Evolutionary conservation across 805 yeast species (phyloP), one percentile per base, ranked within the genome.

Genomic region (Torulaspora maleeae): DNA sequence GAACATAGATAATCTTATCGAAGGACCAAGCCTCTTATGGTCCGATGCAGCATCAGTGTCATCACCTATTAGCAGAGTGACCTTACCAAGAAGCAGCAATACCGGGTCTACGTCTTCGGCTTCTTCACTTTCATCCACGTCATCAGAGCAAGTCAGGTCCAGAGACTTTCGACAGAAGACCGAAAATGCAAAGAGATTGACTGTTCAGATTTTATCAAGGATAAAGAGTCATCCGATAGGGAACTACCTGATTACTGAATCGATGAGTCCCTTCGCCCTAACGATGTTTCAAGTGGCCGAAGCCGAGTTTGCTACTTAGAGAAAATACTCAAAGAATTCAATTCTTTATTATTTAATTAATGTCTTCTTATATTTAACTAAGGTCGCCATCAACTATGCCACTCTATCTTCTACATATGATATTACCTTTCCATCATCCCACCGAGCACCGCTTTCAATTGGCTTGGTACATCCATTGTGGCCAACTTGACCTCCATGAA

Each of bases 381-480:
- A 22, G 5, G 25, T 8, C 10, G 10, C 25, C 5, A 7, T 22
- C 25, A 22, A 22, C 10, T 8, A 22, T 22, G 25, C 25, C 25
- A 22, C 25, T 22, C 10, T 22, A 22, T 22, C 7, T 2, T 16
- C 9, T 25, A 16, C 10, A 30, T 33, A 16, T 9, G 9, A 22
- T 13, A 20, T 15, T 28, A 38, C 20, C 35, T 16, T 28, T 51
- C 30, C 27, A 27, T 43, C 35, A 41, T 19, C 6, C 25, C 24
- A 16, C 56, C 55, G 24, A 68, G 63, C 78, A 77, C 72, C 25
- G 55, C 63, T 37, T 63, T 60, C 53, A 84, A 73, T 56, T 82
- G 74, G 76, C 80, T 73, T 15, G 90, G 89, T 54, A 77, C 78
- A 61, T 84, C 91, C 56, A 75, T 59, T 50, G 67, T 68, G 48